phyloP scores from a whole-genome alignment of 169 alveolate genomes.

The Cryptosporidium canis region DNA sequence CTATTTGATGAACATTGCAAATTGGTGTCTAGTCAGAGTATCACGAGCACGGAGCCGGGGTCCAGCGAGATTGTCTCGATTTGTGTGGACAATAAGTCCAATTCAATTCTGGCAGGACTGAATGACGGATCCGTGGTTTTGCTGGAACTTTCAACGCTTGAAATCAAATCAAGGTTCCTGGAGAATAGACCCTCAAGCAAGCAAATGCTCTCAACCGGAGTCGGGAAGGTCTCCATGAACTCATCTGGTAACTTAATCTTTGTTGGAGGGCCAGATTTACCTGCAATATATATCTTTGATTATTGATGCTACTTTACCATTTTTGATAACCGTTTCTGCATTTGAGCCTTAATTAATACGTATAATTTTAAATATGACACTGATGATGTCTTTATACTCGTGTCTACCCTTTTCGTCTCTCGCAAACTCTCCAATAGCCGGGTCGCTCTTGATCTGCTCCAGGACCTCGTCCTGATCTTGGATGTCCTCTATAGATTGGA shows the following conservation, averaged over 20 bases:
- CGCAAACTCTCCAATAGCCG: conserved; percentile 1
- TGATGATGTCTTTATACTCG: background rate
- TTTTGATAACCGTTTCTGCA: background rate
- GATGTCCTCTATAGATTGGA: background rate
- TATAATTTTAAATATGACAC: background rate
- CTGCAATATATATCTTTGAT: conserved; percentile 43
- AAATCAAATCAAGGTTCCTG: background rate
- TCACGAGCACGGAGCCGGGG: background rate
- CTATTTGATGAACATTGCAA: conserved; percentile 20
- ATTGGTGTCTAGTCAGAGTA: background rate
- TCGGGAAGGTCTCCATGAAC: conserved; percentile 28
- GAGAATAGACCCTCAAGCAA: background rate
- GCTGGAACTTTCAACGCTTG: conserved; percentile 1
- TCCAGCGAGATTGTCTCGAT: conserved; percentile 38
- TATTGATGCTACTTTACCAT: background rate
- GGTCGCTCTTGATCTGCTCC: background rate
- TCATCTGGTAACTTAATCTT: conserved; percentile 36
- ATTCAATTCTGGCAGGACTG: conserved; percentile 22
- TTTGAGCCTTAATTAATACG: background rate
- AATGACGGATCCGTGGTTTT: conserved; percentile 33
- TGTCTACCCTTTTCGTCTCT: background rate
- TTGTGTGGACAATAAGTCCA: background rate
- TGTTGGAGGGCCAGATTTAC: conserved; percentile 35
- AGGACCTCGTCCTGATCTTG: background rate
- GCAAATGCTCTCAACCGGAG: conserved; percentile 6